A percentile compares a stretch with the other conserved stretches of the same genome.
These are phyloP conservation scores for Candida verbasci DNA, from an alignment of 805 yeast genomes.

Conservation along the genomic window DNA sequence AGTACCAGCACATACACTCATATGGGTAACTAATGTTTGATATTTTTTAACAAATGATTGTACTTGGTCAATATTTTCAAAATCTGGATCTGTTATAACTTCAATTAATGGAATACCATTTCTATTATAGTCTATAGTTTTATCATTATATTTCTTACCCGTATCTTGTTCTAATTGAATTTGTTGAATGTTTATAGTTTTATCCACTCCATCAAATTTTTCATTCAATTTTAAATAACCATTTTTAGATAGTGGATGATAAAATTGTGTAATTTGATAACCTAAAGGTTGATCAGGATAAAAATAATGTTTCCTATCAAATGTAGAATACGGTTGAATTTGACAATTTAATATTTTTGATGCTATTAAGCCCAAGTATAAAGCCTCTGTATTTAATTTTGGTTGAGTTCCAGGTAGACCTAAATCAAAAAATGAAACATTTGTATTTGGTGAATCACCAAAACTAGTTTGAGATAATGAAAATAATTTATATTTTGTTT, in stretches of 20 bases:
- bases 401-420: slow-evolving; percentile 96
- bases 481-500: slow-evolving; percentile 71
- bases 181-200: slow-evolving; percentile 64
- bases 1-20: slow-evolving; percentile 82
- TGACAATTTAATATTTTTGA: slow-evolving; percentile 64
- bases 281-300: slow-evolving; percentile 97
- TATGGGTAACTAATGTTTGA: slow-evolving; percentile 62
- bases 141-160: slow-evolving; percentile 47
- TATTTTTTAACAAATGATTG: slow-evolving; percentile 76
- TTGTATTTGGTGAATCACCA: slow-evolving; percentile 58
- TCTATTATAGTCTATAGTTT: slow-evolving; percentile 69
- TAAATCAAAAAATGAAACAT: slow-evolving; percentile 73
- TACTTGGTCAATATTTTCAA: slow-evolving; percentile 62
- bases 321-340: slow-evolving; percentile 54
- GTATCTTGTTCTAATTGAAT: slow-evolving; percentile 95
- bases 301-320: slow-evolving; percentile 94
- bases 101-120: slow-evolving; percentile 85
- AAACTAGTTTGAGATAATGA: slow-evolving; percentile 49
- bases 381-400: slow-evolving; percentile 65
- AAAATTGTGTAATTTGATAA: slow-evolving; percentile 91
- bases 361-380: slow-evolving; percentile 65
- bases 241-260: slow-evolving; percentile 66
- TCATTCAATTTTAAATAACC: slow-evolving; percentile 53
- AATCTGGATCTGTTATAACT: slow-evolving; percentile 87
- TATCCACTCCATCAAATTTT: slow-evolving; percentile 51